Conservation (phyloP, 2,329 filamentous ascomycete species). For the Cytospora paraplurivora region DNA sequence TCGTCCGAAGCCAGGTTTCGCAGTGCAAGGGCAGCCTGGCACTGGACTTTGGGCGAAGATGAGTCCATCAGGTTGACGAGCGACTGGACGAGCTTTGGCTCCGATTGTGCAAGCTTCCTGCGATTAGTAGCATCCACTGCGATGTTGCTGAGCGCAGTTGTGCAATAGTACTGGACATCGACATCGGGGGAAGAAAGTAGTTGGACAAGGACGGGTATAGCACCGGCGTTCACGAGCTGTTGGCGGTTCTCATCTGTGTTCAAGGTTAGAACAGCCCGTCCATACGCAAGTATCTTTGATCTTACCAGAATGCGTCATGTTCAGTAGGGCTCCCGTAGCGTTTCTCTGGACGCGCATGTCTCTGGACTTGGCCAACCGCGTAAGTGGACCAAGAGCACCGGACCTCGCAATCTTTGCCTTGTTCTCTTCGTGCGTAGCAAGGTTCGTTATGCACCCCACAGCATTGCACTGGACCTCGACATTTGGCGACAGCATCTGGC, state of each 20-base stretch:
- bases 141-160: slow-evolving; percentile 96
- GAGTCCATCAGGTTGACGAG: slow-evolving; percentile 97
- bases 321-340: slow-evolving; percentile 91
- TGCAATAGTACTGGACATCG: slow-evolving; percentile 99
- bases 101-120: slow-evolving; percentile 86
- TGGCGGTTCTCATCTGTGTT: slow-evolving; percentile 88
- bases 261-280: slow-evolving; percentile 32
- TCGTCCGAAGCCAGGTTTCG: slow-evolving; percentile 96
- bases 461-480: slow-evolving; percentile 99
- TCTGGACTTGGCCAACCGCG: slow-evolving; percentile 90
- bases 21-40: slow-evolving; percentile 90
- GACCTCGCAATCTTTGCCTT: slow-evolving; percentile 98
- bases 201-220: slow-evolving; percentile 96
- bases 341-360: slow-evolving; percentile 99
- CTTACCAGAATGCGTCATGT: slow-evolving; percentile 98
- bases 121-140: slow-evolving; percentile 91
- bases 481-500: slow-evolving; percentile 97
- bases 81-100: slow-evolving; percentile 88
- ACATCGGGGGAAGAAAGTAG: slow-evolving; percentile 90
- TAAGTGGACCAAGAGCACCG: slow-evolving; percentile 87
- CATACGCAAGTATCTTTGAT: slow-evolving; percentile 13
- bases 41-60: slow-evolving; percentile 95
- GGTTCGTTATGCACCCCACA: slow-evolving; percentile 96
- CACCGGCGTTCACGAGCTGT: slow-evolving; percentile 93
- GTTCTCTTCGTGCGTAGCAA: slow-evolving; percentile 98